Evolutionary conservation across 2,329 filamentous ascomycete species (phyloP), one percentile per base, ranked within the genome.

Genomic region (Trichoderma pleuroti): DNA sequence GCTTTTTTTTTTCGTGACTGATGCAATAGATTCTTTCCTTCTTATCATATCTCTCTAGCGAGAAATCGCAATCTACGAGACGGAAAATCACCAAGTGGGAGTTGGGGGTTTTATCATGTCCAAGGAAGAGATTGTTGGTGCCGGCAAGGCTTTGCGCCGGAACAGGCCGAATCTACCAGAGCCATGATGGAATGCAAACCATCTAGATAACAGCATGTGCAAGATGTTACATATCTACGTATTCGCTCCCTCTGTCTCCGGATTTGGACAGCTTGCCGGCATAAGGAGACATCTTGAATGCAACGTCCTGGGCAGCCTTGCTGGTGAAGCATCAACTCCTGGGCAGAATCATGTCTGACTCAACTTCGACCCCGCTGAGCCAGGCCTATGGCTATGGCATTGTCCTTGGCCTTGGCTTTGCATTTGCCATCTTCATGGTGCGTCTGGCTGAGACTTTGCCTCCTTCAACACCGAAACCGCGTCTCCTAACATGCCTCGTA

Each of bases 301-400:
- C 54, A 14, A 32, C 67, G 42, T 67, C 26, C 24, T 54, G 5
- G 14, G 36, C 64, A 32, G 34, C 52, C 16, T 46, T 59, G 18
- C 24, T 42, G 49, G 34, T 26, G 36, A 49, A 67, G 65, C 26
- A 59, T 66, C 49, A 26, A 36, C 12, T n/a, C 16, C 30, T 54
- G 30, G 42, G 12, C 21, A 10, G 39, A 60, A 60, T 2, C 63
- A 71, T 71, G 70, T 71, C 70, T n/a, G 57, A 26, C 65, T 36
- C 57, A 24, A 49, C 1, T 18, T 46, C 71, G 26, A 72, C 83
- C 26, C 81, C 86, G 34, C 78, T 87, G 18, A 81, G 81, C 73
- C 88, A 92, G 76, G 88, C 87, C 70, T 91, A 90, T 73, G 92
- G 92, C 76, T 94, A 94, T 86, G 92, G 91, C 76, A 90, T 94